Evolutionary conservation across 129 eudicot species (phyloP).

Genomic region (Saussurea involucrata): DNA sequence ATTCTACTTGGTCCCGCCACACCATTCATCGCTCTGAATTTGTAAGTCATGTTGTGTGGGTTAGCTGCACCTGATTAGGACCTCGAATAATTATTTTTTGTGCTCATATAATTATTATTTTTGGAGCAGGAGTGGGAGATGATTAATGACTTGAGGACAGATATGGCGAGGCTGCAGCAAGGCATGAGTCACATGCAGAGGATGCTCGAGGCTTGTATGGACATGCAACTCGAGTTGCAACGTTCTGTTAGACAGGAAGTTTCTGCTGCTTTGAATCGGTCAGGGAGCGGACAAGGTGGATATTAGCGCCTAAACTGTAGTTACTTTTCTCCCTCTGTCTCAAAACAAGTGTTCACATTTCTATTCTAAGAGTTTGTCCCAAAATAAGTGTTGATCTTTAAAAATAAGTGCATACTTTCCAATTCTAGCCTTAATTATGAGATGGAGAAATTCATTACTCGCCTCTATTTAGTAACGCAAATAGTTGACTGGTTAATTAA

Average conservation of each 20-base stretch:
- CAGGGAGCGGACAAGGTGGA: conserved; percentile 64
- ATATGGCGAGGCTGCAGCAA: conserved; percentile 92
- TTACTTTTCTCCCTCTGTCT: conserved; percentile 6
- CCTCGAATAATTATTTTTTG: no score
- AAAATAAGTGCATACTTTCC: not conserved
- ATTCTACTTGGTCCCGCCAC: conserved; percentile 84
- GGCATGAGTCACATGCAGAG: conserved; percentile 99
- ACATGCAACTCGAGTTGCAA: conserved; percentile 98
- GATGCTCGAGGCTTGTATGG: conserved; percentile 99
- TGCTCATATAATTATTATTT: not conserved
- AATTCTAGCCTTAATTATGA: not conserved
- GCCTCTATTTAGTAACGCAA: not conserved
- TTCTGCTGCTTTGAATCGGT: conserved; percentile 92
- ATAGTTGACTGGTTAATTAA: not conserved
- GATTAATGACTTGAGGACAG: conserved; percentile 87
- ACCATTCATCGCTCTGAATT: conserved; percentile 84
- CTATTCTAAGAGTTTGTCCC: not conserved
- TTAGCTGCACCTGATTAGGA: not conserved
- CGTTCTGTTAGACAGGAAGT: conserved; percentile 98
- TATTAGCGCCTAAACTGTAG: not conserved
- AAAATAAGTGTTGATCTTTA: not conserved
- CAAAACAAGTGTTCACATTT: not conserved
- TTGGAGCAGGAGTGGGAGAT: conserved; percentile 91
- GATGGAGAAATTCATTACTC: not conserved
- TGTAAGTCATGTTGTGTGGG: conserved; percentile 39